Conservation (phyloP, 176 grass and related monocot species). For the Puya raimondii region DNA sequence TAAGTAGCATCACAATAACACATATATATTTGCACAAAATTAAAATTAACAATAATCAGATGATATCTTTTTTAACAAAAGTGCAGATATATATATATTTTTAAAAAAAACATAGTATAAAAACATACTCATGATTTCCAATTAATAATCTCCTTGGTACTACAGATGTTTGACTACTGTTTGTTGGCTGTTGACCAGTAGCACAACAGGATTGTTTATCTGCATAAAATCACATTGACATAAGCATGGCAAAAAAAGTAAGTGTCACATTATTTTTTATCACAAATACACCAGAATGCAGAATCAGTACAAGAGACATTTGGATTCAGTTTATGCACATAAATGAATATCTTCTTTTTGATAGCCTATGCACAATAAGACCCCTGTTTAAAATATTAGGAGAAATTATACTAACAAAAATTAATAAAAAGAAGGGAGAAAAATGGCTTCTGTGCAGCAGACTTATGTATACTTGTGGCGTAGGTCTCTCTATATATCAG, state of each 20-base stretch:
- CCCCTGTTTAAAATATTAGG: no score
- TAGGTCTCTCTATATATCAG: no score
- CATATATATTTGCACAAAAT: background rate
- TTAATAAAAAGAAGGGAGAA: no score
- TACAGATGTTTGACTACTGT: conserved; percentile 27
- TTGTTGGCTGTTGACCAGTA: conserved; percentile 30
- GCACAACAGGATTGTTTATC: conserved; percentile 31
- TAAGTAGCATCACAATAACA: conserved; percentile 8
- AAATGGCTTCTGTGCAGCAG: no score
- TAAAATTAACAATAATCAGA: no score
- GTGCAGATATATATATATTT: background rate
- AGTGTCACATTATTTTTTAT: background rate
- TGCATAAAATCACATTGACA: conserved; percentile 27
- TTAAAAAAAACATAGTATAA: background rate
- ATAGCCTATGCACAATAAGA: no score
- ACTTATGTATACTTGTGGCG: no score
- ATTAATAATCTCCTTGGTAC: conserved; percentile 31
- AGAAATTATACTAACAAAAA: no score
- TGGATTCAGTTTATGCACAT: background rate
- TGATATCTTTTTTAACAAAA: background rate
- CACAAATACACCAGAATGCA: no score
- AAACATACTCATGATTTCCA: conserved; percentile 61
- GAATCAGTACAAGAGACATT: background rate
- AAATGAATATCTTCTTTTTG: no score
- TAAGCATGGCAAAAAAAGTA: conserved; percentile 12